phyloP scores from a whole-genome alignment of 1,284 basidiomycete species.

The Ustilago shanxiensis region DNA sequence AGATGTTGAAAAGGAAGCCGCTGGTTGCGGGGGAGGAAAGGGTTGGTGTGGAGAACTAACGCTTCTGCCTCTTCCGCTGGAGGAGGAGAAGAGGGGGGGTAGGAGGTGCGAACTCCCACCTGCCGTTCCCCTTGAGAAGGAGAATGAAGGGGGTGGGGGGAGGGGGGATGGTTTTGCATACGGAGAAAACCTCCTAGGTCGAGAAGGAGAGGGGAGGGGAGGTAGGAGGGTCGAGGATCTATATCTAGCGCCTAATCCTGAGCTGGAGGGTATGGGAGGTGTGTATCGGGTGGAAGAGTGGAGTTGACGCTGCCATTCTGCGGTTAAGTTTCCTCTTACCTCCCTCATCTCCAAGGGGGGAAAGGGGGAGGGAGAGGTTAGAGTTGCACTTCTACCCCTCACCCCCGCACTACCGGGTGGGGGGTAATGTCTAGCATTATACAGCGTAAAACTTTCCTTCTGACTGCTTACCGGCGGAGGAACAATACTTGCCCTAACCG shows the following conservation, averaged over 20 bases:
- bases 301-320: constrained; percentile 31
- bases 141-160: neutral
- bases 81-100: neutral
- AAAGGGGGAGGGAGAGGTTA: neutral
- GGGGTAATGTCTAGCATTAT: neutral
- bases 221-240: too few species aligned
- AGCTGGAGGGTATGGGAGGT: too few species aligned
- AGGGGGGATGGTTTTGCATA: neutral
- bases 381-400: neutral
- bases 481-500: neutral
- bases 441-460: constrained; percentile 28
- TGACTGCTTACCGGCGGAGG: constrained; percentile 29
- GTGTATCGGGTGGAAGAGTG: too few species aligned
- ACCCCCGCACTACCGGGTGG: neutral
- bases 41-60: constrained; percentile 5
- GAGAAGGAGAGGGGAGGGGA: neutral
- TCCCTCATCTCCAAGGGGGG: constrained; percentile 1
- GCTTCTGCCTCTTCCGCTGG: neutral
- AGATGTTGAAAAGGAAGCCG: neutral
- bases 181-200: neutral
- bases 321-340: constrained; percentile 11
- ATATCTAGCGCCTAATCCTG: too few species aligned
- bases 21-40: neutral
- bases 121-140: neutral
- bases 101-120: neutral